Percentiles rank a stretch among this genome's conserved stretches.
Evolutionary conservation across 1,139 yeast species (phyloP).

Genomic region (Yamadazyma siamensis): DNA sequence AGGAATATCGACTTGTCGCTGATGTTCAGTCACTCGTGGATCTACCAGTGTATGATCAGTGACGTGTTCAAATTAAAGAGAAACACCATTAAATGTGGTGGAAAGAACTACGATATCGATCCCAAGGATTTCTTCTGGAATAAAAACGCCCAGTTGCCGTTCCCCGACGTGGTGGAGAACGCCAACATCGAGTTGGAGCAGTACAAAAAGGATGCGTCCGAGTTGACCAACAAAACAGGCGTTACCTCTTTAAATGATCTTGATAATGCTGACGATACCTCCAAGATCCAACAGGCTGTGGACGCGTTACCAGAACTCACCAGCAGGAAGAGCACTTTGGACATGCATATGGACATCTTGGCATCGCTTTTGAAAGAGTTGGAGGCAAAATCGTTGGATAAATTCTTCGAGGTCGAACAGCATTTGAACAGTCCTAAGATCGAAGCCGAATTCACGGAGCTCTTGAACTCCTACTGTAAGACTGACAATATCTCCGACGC

Average conservation of each 20-base stretch:
- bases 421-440: slow-evolving; percentile 60
- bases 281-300: slow-evolving; percentile 82
- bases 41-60: slow-evolving; percentile 92
- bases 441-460: slow-evolving; percentile 56
- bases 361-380: slow-evolving; percentile 79
- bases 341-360: slow-evolving; percentile 95
- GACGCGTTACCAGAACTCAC: slow-evolving; percentile 91
- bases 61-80: slow-evolving; percentile 83
- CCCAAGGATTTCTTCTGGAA: slow-evolving; percentile 93
- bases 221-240: slow-evolving; percentile 78
- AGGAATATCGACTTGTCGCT: slow-evolving; percentile 87
- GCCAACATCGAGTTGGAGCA: slow-evolving; percentile 79
- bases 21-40: slow-evolving; percentile 97
- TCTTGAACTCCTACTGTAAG: slow-evolving; percentile 48
- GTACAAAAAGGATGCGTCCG: slow-evolving; percentile 85
- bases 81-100: slow-evolving; percentile 54
- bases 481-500: slow-evolving; percentile 70
- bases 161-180: slow-evolving; percentile 97
- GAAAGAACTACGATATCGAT: slow-evolving; percentile 77
- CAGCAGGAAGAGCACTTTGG: slow-evolving; percentile 81
- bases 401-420: slow-evolving; percentile 92
- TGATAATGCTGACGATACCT: slow-evolving; percentile 60
- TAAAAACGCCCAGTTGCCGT: slow-evolving; percentile 79
- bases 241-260: slow-evolving; percentile 68
- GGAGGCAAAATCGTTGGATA: slow-evolving; percentile 81